Conservation (phyloP, 345 rosid genomes). For the Populus tremula region DNA sequence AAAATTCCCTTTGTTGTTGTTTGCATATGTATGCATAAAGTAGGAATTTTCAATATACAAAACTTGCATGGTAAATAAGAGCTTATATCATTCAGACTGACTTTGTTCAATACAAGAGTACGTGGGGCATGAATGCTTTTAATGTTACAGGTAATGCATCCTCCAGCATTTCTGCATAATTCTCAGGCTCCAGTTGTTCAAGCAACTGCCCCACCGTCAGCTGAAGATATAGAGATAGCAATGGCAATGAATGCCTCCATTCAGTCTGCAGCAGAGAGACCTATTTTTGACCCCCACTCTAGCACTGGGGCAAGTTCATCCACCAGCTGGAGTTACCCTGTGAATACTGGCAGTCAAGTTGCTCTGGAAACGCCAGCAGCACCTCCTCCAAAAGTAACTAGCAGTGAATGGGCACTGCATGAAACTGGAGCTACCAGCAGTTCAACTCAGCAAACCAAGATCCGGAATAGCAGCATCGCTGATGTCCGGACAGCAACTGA, state of each 20-base stretch:
- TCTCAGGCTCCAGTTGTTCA: slow-evolving; percentile 34
- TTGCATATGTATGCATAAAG: background rate
- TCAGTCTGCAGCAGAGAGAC: slow-evolving; percentile 49
- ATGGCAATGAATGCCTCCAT: slow-evolving; percentile 78
- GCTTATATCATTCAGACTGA: background rate
- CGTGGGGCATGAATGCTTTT: background rate
- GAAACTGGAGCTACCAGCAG: slow-evolving; percentile 20
- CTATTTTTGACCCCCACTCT: slow-evolving; percentile 33
- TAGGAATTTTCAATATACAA: background rate
- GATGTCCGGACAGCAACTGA: slow-evolving; percentile 15
- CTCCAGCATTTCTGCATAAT: slow-evolving; percentile 53
- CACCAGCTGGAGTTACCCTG: slow-evolving; percentile 27
- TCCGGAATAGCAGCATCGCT: slow-evolving; percentile 15
- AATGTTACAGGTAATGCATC: slow-evolving; percentile 55
- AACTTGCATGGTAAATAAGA: background rate
- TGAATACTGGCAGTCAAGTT: slow-evolving; percentile 12
- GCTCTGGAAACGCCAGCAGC: slow-evolving; percentile 20
- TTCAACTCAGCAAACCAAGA: slow-evolving; percentile 17
- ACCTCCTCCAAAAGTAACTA: slow-evolving; percentile 35
- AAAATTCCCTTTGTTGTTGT: background rate
- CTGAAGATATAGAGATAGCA: slow-evolving; percentile 62
- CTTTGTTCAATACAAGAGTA: background rate
- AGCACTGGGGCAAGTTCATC: slow-evolving; percentile 47
- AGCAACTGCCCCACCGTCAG: slow-evolving; percentile 67
- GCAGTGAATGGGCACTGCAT: slow-evolving; percentile 14